Conservation (phyloP, 2,329 filamentous ascomycete genomes). For the Fusarium buxicola region DNA sequence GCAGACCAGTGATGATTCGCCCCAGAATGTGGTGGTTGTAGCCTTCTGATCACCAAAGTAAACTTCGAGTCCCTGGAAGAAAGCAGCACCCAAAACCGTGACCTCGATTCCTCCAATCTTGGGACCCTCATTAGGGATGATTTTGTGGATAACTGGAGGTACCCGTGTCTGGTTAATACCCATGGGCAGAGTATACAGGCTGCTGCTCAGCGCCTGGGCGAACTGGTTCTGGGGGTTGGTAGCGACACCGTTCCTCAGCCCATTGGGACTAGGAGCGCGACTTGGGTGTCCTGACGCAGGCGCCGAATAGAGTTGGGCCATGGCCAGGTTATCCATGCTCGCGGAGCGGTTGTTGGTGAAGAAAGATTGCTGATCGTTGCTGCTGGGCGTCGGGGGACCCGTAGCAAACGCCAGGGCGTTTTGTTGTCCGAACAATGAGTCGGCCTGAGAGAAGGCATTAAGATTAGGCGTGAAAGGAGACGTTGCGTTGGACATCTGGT, state of each 20-base stretch:
- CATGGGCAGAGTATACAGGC: constrained; percentile 64
- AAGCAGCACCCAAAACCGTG: constrained; percentile 83
- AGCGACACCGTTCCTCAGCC: constrained; percentile 60
- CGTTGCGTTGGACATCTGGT: constrained; percentile 56
- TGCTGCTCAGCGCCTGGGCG: constrained; percentile 60
- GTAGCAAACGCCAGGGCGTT: constrained; percentile 61
- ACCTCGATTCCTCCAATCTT: constrained; percentile 88
- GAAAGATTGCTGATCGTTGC: constrained; percentile 69
- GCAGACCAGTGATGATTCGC: constrained; percentile 82
- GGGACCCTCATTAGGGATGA: constrained; percentile 86
- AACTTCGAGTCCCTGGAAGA: constrained; percentile 81
- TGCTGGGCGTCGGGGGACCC: constrained; percentile 74
- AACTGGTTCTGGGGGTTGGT: constrained; percentile 58
- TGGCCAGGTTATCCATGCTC: constrained; percentile 73
- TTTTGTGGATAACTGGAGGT: constrained; percentile 77
- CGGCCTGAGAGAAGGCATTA: constrained; percentile 57
- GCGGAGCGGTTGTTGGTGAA: constrained; percentile 68
- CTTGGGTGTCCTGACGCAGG: constrained; percentile 80
- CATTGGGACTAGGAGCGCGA: constrained; percentile 79
- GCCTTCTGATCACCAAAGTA: constrained; percentile 79
- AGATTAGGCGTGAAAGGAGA: constrained; percentile 67
- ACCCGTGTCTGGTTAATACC: constrained; percentile 60
- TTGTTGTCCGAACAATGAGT: constrained; percentile 59
- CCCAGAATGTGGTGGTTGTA: constrained; percentile 83
- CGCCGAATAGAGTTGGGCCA: constrained; percentile 76